These are phyloP conservation scores for Ilyonectria sp. DNA, from an alignment of 2,329 filamentous ascomycete species.

Conservation along the genomic window DNA sequence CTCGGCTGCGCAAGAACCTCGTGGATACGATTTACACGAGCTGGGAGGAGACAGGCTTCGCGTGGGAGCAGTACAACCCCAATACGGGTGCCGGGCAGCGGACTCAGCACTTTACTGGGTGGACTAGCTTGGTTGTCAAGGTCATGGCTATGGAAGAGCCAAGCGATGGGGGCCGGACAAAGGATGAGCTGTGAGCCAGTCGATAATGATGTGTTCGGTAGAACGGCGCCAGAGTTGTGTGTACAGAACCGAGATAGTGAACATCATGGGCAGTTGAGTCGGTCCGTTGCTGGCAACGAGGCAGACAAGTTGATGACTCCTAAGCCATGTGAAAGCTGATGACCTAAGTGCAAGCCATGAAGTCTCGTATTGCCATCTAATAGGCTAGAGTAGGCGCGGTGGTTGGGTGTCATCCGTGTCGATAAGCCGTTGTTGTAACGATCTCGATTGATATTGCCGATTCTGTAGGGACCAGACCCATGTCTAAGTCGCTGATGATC, in stretches of 20 bases:
- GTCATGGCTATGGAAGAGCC: slow-evolving; percentile 95
- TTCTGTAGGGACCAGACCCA: not conserved
- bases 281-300: slow-evolving; percentile 16
- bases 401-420: not conserved
- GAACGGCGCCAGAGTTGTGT: slow-evolving; percentile 10
- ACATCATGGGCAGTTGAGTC: slow-evolving; percentile 5
- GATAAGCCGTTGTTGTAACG: slow-evolving; percentile 4
- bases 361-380: not conserved
- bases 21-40: slow-evolving; percentile 89
- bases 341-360: slow-evolving; percentile 10
- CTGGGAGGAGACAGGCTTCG: slow-evolving; percentile 94
- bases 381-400: not conserved
- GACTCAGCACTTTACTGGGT: slow-evolving; percentile 98
- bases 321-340: slow-evolving; percentile 25
- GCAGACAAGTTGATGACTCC: not conserved
- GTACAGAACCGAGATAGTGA: slow-evolving; percentile 16
- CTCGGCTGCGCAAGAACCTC: slow-evolving; percentile 83
- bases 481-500: slow-evolving; percentile 6
- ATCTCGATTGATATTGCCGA: slow-evolving; percentile 14
- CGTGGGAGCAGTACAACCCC: slow-evolving; percentile 98
- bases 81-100: slow-evolving; percentile 94
- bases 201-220: slow-evolving; percentile 2
- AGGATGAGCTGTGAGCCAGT: slow-evolving; percentile 64
- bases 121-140: slow-evolving; percentile 98
- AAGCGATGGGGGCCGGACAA: slow-evolving; percentile 49